Evolutionary conservation across 257 asterid genomes (phyloP).

Genomic region (Ehretia macrophylla): DNA sequence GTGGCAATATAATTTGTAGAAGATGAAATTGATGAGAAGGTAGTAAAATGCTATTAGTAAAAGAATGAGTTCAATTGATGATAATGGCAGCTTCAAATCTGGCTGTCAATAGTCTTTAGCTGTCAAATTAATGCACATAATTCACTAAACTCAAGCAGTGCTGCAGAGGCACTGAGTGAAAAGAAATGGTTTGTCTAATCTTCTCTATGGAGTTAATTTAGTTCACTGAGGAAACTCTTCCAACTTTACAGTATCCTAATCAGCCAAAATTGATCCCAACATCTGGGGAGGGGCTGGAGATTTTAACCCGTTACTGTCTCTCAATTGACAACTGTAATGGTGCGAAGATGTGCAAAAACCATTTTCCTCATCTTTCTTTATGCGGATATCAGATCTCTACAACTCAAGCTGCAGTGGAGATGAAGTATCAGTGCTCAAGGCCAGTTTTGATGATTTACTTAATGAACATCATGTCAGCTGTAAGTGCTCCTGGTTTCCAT

Average conservation of each 20-base stretch:
- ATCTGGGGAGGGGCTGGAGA: not conserved
- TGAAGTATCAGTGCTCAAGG: not conserved
- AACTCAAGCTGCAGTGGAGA: not conserved
- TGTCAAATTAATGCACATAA: no score
- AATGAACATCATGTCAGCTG: not conserved
- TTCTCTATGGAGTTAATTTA: not conserved
- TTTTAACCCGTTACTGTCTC: not conserved
- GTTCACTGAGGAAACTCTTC: not conserved
- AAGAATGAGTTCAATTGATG: no score
- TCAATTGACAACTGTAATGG: not conserved
- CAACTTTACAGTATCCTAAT: not conserved
- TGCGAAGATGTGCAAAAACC: not conserved
- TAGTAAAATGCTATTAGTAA: no score
- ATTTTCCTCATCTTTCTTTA: not conserved
- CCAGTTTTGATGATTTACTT: not conserved
- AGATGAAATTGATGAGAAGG: no score
- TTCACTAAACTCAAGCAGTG: no score
- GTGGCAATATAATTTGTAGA: no score
- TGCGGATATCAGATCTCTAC: not conserved
- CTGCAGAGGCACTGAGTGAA: not conserved
- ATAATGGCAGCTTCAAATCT: no score
- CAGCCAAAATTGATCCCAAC: not conserved
- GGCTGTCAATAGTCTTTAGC: no score
- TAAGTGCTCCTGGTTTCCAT: constrained; percentile 1
- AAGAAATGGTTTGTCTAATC: not conserved